Evolutionary conservation across 805 yeast genomes (phyloP).

Genomic region (Candida peoriensis): DNA sequence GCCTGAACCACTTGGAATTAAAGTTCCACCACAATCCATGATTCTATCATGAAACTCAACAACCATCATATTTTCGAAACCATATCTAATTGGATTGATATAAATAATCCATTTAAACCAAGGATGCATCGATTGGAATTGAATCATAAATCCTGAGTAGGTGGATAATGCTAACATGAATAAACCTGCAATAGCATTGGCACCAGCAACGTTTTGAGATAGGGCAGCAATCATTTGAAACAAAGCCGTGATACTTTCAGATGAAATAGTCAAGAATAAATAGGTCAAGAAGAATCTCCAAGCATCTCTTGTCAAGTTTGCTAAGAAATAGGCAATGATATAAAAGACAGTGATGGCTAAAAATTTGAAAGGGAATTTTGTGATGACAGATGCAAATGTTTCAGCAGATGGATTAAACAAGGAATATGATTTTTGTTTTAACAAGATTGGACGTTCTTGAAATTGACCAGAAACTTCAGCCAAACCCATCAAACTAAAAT

Average conservation of each 20-base stretch:
- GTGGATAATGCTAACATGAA: slow-evolving; percentile 43
- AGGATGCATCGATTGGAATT: slow-evolving; percentile 54
- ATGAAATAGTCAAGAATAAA: slow-evolving; percentile 38
- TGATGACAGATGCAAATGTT: slow-evolving; percentile 54
- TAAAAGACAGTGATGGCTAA: slow-evolving; percentile 40
- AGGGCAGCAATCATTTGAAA: slow-evolving; percentile 50
- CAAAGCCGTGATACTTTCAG: slow-evolving; percentile 43
- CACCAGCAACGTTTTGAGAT: slow-evolving; percentile 25
- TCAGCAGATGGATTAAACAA: slow-evolving; percentile 74
- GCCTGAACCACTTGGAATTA: slow-evolving; percentile 56
- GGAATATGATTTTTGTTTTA: slow-evolving; percentile 68
- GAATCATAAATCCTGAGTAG: slow-evolving; percentile 66
- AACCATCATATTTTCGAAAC: slow-evolving; percentile 58
- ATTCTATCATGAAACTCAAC: slow-evolving; percentile 58
- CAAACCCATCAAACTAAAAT: slow-evolving; percentile 43
- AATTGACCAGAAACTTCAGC: slow-evolving; percentile 43
- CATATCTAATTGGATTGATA: slow-evolving; percentile 51
- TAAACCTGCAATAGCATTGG: slow-evolving; percentile 58
- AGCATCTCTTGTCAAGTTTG: slow-evolving; percentile 43
- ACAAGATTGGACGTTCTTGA: slow-evolving; percentile 52
- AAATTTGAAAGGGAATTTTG: slow-evolving; percentile 61
- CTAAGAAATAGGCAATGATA: slow-evolving; percentile 51
- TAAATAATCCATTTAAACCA: slow-evolving; percentile 71
- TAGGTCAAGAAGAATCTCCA: slow-evolving; percentile 51
- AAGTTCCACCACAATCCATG: slow-evolving; percentile 47